Conservation (phyloP, 805 yeast genomes). For the Brettanomyces nanus region DNA sequence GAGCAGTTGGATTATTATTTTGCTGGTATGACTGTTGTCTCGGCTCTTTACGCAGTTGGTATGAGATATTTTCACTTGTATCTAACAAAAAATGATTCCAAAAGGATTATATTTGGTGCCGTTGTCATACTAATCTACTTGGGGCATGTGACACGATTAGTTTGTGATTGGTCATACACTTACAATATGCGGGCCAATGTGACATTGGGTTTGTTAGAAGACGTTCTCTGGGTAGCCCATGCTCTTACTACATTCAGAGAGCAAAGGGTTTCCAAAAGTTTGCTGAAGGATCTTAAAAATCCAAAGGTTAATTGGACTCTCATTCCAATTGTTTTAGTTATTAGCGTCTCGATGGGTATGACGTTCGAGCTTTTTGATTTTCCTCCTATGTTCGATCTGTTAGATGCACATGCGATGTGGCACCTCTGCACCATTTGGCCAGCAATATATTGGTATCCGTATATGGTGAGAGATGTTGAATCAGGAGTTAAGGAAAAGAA, state of each 20-base stretch:
- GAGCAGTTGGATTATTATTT: constrained; percentile 87
- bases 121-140: constrained; percentile 44
- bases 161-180: constrained; percentile 77
- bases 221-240: constrained; percentile 40
- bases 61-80: constrained; percentile 58
- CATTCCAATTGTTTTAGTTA: constrained; percentile 45
- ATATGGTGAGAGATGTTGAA: constrained; percentile 38
- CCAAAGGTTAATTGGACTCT: constrained; percentile 33
- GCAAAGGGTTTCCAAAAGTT: constrained; percentile 9
- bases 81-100: constrained; percentile 18
- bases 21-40: constrained; percentile 82
- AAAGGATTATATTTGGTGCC: constrained; percentile 30
- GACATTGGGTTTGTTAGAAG: constrained; percentile 67
- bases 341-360: constrained; percentile 63
- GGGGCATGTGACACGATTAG: constrained; percentile 58
- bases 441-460: constrained; percentile 63
- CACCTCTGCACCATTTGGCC: constrained; percentile 85
- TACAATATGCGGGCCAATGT: constrained; percentile 93
- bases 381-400: constrained; percentile 54
- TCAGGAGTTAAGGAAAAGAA: constrained; percentile 22
- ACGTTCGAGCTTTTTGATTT: constrained; percentile 88
- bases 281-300: constrained; percentile 19
- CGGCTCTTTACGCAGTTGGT: constrained; percentile 65
- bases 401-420: constrained; percentile 95
- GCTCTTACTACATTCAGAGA: constrained; percentile 25